A percentile compares a stretch with the other conserved stretches of the same genome.
Conservation (phyloP, 2,329 filamentous ascomycete species). For the Fusarium anguioides region DNA sequence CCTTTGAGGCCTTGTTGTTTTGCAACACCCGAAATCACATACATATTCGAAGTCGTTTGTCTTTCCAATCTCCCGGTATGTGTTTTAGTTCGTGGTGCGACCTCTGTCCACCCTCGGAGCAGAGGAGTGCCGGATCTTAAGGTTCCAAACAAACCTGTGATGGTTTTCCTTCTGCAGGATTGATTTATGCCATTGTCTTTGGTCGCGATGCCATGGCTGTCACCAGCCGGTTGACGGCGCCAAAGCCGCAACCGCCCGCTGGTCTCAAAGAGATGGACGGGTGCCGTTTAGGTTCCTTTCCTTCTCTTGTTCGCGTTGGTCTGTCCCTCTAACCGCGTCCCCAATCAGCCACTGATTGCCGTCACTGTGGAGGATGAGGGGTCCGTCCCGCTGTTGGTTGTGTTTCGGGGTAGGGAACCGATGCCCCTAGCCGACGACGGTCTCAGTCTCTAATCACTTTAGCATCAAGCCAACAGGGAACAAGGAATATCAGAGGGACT, state of each 20-base stretch:
- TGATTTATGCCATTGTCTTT: conserved; percentile 5
- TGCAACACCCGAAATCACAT: conserved; percentile 24
- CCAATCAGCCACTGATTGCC: conserved; percentile 32
- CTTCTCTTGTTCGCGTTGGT: conserved; percentile 25
- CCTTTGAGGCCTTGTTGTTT: conserved; percentile 10
- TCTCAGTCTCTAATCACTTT: conserved; percentile 35
- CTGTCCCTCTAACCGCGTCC: conserved; percentile 30
- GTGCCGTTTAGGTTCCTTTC: conserved; percentile 17
- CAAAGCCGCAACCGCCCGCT: conserved; percentile 24
- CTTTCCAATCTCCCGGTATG: conserved; percentile 38
- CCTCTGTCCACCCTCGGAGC: conserved; percentile 11
- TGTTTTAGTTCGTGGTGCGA: conserved; percentile 20
- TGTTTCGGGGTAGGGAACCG: conserved; percentile 37
- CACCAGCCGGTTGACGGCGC: conserved; percentile 12
- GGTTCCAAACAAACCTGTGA: conserved; percentile 1
- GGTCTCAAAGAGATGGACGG: conserved; percentile 13
- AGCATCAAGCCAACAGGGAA: conserved; percentile 42
- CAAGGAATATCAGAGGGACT: conserved; percentile 29
- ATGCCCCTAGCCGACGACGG: conserved; percentile 41
- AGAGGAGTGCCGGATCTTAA: background rate
- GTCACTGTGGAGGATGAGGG: conserved; percentile 34
- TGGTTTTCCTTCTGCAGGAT: background rate
- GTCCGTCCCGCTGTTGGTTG: conserved; percentile 33
- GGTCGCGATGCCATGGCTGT: conserved; percentile 14
- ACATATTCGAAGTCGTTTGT: conserved; percentile 25